Percentiles rank a stretch among this genome's conserved stretches.
phyloP scores from a whole-genome alignment of 331 rosid species.

The Ulmus americana region DNA sequence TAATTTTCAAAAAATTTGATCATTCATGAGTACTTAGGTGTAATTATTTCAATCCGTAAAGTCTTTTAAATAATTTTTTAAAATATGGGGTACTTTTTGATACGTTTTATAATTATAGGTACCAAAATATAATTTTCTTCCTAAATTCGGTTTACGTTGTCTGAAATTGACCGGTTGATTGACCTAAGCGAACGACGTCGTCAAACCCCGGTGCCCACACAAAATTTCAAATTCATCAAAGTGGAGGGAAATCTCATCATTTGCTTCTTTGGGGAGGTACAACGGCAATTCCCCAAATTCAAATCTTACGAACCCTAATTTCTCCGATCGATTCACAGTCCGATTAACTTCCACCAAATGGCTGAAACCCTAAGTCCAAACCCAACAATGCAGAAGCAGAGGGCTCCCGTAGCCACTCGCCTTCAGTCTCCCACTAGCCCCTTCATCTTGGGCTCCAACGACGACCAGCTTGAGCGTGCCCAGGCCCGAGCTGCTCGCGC shows the following conservation, averaged over 20 bases:
- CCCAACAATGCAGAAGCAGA: conserved; percentile 40
- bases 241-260: conserved; percentile 30
- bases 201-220: not conserved
- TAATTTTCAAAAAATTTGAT: no score
- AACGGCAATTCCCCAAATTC: not conserved
- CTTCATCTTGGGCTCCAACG: conserved; percentile 73
- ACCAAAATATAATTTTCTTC: no score
- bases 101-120: no score
- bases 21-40: no score
- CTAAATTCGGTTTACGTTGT: no score
- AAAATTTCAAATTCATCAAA: conserved; percentile 12
- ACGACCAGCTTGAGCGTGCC: conserved; percentile 80
- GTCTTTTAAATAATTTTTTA: no score
- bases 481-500: conserved; percentile 92
- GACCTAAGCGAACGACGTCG: not conserved
- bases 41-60: no score
- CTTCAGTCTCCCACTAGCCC: conserved; percentile 86
- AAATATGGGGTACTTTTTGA: no score
- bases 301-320: conserved; percentile 17
- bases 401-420: conserved; percentile 43
- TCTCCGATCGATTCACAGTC: not conserved
- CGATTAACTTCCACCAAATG: conserved; percentile 27
- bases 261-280: no score
- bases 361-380: conserved; percentile 67
- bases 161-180: no score